A percentile compares a stretch with the other conserved stretches of the same genome.
These are phyloP conservation scores for Penicillium sp. DNA, from an alignment of 2,329 filamentous ascomycete genomes.

Conservation along the genomic window DNA sequence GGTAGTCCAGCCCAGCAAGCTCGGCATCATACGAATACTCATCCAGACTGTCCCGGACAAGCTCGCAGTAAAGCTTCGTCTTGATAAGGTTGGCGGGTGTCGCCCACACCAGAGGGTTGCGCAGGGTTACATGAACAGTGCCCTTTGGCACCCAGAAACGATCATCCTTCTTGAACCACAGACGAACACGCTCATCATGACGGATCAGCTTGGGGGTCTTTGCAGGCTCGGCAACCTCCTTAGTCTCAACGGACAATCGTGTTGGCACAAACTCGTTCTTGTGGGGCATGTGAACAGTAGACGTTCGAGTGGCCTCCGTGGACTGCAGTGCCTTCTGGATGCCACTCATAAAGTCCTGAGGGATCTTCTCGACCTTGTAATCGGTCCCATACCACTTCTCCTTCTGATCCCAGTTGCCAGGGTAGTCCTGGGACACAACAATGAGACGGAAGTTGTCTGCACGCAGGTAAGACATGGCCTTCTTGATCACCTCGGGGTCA, in stretches of 20 bases:
- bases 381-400: slow-evolving; percentile 99
- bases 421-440: slow-evolving; percentile 79
- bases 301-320: slow-evolving; percentile 60
- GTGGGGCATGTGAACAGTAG: slow-evolving; percentile 81
- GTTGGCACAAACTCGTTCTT: slow-evolving; percentile 96
- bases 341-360: slow-evolving; percentile 71
- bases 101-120: slow-evolving; percentile 75
- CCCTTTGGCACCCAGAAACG: slow-evolving; percentile 98
- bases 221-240: slow-evolving; percentile 75
- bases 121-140: slow-evolving; percentile 77
- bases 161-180: slow-evolving; percentile 99
- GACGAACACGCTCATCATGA: slow-evolving; percentile 76
- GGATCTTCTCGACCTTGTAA: slow-evolving; percentile 80
- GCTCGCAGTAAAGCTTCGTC: slow-evolving; percentile 75
- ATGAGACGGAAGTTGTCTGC: slow-evolving; percentile 89
- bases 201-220: slow-evolving; percentile 78
- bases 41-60: slow-evolving; percentile 84
- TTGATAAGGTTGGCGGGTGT: slow-evolving; percentile 79
- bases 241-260: slow-evolving; percentile 91
- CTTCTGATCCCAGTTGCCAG: slow-evolving; percentile 80
- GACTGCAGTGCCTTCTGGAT: slow-evolving; percentile 66
- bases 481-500: slow-evolving; percentile 72
- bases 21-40: slow-evolving; percentile 97
- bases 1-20: slow-evolving; percentile 83
- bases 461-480: slow-evolving; percentile 71